A percentile compares a stretch with the other conserved stretches of the same genome.
These are phyloP conservation scores for Hypoxylon fuscum DNA, from an alignment of 495 filamentous ascomycete genomes.

Conservation along the genomic window DNA sequence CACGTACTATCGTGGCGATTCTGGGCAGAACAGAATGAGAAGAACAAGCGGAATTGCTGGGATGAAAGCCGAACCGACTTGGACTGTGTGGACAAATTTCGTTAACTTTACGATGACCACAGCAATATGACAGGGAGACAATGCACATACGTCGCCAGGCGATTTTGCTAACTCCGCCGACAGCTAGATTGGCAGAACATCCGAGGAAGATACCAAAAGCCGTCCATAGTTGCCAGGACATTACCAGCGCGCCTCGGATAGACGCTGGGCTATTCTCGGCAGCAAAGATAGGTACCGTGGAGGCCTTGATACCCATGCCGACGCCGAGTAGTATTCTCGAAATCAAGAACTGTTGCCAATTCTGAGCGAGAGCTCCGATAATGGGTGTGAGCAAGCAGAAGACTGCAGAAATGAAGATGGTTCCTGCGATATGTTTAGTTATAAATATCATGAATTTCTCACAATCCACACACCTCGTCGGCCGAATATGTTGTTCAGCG, in stretches of 20 bases:
- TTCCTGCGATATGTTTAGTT: conserved; percentile 38
- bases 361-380: conserved; percentile 70
- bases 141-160: conserved; percentile 61
- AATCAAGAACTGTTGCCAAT: conserved; percentile 69
- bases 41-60: conserved; percentile 72
- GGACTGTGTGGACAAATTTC: conserved; percentile 44
- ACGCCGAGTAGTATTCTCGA: conserved; percentile 74
- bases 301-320: conserved; percentile 73
- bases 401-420: conserved; percentile 70
- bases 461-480: conserved; percentile 63
- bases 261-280: conserved; percentile 78
- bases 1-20: conserved; percentile 76
- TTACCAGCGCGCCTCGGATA: conserved; percentile 81
- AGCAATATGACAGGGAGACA: not conserved
- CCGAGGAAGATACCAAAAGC: conserved; percentile 84
- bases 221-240: conserved; percentile 89
- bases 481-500: conserved; percentile 71
- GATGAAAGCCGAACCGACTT: conserved; percentile 73
- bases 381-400: conserved; percentile 69
- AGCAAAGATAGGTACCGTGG: conserved; percentile 75
- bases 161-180: conserved; percentile 63
- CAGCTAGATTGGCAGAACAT: conserved; percentile 73
- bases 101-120: not conserved
- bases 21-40: conserved; percentile 71
- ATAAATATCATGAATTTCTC: not conserved